phyloP scores from a whole-genome alignment of 306 rosid species.

The Cicer chorassanicum region DNA sequence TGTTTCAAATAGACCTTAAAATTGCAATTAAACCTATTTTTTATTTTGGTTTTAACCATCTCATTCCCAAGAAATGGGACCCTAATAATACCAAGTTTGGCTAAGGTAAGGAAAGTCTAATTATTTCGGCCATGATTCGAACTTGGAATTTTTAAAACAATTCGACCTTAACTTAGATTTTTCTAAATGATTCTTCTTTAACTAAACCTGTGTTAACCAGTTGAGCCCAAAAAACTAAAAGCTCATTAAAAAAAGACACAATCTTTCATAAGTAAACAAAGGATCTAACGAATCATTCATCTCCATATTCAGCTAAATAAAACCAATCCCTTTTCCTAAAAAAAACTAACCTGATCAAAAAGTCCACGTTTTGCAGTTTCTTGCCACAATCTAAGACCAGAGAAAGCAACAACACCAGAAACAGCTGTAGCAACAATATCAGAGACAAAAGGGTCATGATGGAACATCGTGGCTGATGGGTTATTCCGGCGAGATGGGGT shows the following conservation, averaged over 20 bases:
- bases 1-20: background rate
- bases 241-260: background rate
- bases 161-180: too few relatives aligned
- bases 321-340: background rate
- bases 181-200: too few relatives aligned
- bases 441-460: constrained; percentile 56
- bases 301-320: background rate
- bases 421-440: constrained; percentile 70
- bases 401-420: constrained; percentile 57
- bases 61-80: too few relatives aligned
- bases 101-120: too few relatives aligned
- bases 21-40: too few relatives aligned
- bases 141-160: too few relatives aligned
- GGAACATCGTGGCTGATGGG: constrained; percentile 57
- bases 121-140: too few relatives aligned
- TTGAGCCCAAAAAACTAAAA: too few relatives aligned
- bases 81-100: too few relatives aligned
- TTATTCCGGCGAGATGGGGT: constrained; percentile 38
- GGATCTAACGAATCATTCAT: background rate
- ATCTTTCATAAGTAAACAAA: background rate
- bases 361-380: constrained; percentile 72
- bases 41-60: too few relatives aligned
- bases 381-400: constrained; percentile 62
- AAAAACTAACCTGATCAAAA: constrained; percentile 70
- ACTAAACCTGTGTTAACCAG: too few relatives aligned